Evolutionary conservation across 2,329 filamentous ascomycete species (phyloP), one percentile per base, ranked within the genome.

Genomic region (Botrytis porri): DNA sequence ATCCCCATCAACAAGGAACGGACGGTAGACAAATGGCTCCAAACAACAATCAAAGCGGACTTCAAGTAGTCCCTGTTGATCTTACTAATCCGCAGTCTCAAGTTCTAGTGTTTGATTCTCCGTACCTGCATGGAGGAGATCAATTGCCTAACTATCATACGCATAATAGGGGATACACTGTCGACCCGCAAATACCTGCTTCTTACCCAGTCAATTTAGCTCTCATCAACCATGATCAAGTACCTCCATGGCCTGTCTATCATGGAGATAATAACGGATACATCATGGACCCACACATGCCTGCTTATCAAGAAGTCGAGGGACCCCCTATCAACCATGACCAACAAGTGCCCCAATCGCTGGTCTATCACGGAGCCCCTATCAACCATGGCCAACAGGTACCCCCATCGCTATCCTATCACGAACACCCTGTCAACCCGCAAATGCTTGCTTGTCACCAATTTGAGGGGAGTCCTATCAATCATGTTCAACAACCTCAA

Each of bases 171-270:
- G 16, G 1, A 18, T 51, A 14, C 48, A 51, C 25, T n/a, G 9
- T n/a, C 10, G n/a, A 51, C 9, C 48, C 10, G 4, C 48, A 51
- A 6, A 14, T 51, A 25, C 25, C 12, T 51, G 22, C 4, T n/a
- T 12, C 12, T n/a, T 12, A n/a, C 10, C 4, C 0, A 14, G 25
- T 14, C n/a, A 10, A 22, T 6, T 20, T 0, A 37, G 25, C 32
- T 25, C 2, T 18, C 32, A 37, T 35, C 54, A 20, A 59, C 32
- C 16, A 20, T 20, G 7, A 59, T 32, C 54, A 35, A 32, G 20
- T 45, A 4, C 10, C 29, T 59, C 54, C 20, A 59, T 32, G 29
- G 54, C 8, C 32, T 9, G 18, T 18, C n/a, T 8, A 32, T 57
- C n/a, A 32, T 9, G 32, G 14, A 1, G 7, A n/a, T 16, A 20